phyloP scores from a whole-genome alignment of 208 protist genomes.

The Wallacemonas sp. region DNA sequence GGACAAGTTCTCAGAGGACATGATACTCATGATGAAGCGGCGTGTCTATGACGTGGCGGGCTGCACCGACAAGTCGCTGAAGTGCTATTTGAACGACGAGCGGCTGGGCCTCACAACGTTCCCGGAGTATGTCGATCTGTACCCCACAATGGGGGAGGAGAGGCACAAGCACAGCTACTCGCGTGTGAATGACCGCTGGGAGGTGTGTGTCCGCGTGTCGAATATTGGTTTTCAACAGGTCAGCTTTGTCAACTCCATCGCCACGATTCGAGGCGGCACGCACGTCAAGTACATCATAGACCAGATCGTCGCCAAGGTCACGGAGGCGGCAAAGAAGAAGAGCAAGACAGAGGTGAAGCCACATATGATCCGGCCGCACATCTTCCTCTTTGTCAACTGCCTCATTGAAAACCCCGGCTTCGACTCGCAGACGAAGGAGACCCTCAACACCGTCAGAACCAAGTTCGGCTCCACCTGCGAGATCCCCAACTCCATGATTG shows the following conservation, averaged over 20 bases:
- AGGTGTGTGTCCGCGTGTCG: constrained; percentile 94
- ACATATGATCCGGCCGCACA: constrained; percentile 96
- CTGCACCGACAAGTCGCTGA: constrained; percentile 86
- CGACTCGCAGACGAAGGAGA: constrained; percentile 99
- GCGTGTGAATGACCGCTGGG: constrained; percentile 96
- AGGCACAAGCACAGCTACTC: constrained; percentile 70
- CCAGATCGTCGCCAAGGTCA: constrained; percentile 92
- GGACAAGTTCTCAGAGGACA: constrained; percentile 95
- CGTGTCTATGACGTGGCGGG: constrained; percentile 99
- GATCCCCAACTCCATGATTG: constrained; percentile 94
- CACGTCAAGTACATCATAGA: constrained; percentile 99
- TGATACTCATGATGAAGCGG: constrained; percentile 95
- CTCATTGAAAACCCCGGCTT: constrained; percentile 99
- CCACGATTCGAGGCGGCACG: constrained; percentile 98
- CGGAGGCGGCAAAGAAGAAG: constrained; percentile 95
- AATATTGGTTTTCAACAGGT: constrained; percentile 98
- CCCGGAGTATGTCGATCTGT: constrained; percentile 97
- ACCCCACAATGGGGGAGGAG: constrained; percentile 91
- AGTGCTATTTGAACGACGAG: constrained; percentile 97
- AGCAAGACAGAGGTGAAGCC: constrained; percentile 97
- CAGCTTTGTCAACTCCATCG: constrained; percentile 99
- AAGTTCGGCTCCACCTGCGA: constrained; percentile 98
- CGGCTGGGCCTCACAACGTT: constrained; percentile 94
- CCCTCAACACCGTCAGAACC: constrained; percentile 93
- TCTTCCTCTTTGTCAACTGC: constrained; percentile 99